Conservation (phyloP, 2,329 filamentous ascomycete genomes). For the Dothistroma septosporum region DNA sequence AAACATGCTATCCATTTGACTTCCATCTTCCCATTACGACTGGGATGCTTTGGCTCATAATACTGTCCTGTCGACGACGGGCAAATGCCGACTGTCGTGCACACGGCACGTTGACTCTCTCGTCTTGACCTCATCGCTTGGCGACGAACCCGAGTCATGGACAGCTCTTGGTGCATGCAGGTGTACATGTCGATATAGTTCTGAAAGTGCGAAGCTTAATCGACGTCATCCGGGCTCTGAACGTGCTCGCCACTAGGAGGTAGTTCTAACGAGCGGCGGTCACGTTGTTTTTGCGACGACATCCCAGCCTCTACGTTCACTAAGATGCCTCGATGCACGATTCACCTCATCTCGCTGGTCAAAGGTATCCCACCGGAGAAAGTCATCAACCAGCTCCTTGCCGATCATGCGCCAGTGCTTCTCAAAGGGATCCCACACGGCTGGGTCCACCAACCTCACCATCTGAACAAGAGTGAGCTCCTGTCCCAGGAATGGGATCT, state of each 20-base stretch:
- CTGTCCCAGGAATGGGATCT: constrained; percentile 13
- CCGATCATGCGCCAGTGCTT: constrained; percentile 6
- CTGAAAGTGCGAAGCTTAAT: not conserved
- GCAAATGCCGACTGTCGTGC: too few relatives aligned
- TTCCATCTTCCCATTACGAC: too few relatives aligned
- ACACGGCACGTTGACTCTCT: not conserved
- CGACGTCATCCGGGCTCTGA: not conserved
- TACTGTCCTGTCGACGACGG: too few relatives aligned
- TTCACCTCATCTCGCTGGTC: constrained; percentile 1
- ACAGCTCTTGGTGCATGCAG: not conserved
- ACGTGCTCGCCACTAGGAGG: not conserved
- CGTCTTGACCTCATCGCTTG: not conserved
- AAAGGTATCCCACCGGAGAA: not conserved
- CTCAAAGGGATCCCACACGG: constrained; percentile 15
- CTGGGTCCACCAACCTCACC: constrained; percentile 18
- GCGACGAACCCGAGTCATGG: not conserved
- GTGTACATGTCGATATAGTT: too few relatives aligned
- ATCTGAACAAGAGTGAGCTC: constrained; percentile 2
- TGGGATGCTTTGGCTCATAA: too few relatives aligned
- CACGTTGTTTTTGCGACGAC: not conserved
- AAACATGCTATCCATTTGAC: too few relatives aligned
- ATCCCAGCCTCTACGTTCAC: not conserved
- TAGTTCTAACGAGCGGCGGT: too few relatives aligned
- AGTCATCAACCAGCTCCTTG: constrained; percentile 1
- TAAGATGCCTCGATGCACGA: not conserved